Evolutionary conservation across 805 yeast species (phyloP).

Genomic region (Candida peoriensis): DNA sequence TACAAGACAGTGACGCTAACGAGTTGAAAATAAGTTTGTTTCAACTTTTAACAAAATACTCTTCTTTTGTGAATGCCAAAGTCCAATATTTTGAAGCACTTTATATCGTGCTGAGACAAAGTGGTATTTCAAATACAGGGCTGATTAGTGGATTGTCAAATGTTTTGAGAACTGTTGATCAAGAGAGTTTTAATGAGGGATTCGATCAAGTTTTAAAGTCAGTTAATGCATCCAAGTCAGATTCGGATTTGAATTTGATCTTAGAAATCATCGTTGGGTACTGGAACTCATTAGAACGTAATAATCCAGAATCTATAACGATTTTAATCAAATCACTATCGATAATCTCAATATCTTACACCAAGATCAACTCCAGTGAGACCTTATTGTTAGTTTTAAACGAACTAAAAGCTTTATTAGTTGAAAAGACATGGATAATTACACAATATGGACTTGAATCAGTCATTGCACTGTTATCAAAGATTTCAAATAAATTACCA

Average conservation of each 20-base stretch:
- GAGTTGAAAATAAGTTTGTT: slow-evolving; percentile 25
- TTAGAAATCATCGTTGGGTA: slow-evolving; percentile 21
- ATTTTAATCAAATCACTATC: slow-evolving; percentile 18
- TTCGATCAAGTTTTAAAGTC: slow-evolving; percentile 19
- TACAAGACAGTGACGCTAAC: slow-evolving; percentile 6
- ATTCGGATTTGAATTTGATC: slow-evolving; percentile 13
- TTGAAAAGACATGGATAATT: slow-evolving; percentile 51
- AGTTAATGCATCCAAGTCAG: slow-evolving; percentile 11
- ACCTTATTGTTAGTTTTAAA: neutral
- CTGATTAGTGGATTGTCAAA: slow-evolving; percentile 20
- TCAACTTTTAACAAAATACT: slow-evolving; percentile 22
- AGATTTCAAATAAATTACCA: slow-evolving; percentile 14
- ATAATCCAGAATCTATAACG: slow-evolving; percentile 3
- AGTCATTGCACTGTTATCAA: slow-evolving; percentile 36
- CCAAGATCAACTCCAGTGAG: neutral
- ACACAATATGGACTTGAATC: slow-evolving; percentile 64
- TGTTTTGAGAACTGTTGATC: slow-evolving; percentile 8
- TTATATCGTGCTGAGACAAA: slow-evolving; percentile 28
- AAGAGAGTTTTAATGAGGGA: slow-evolving; percentile 10
- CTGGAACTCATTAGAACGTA: slow-evolving; percentile 8
- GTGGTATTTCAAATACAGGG: slow-evolving; percentile 11
- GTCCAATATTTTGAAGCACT: slow-evolving; percentile 29
- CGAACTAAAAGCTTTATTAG: slow-evolving; percentile 37
- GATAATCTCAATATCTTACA: slow-evolving; percentile 2
- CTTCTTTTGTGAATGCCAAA: slow-evolving; percentile 11